Percentiles rank a stretch among this genome's conserved stretches.
Evolutionary conservation across 1,284 basidiomycete species (phyloP).

Genomic region (Macrocystidia cucumis): DNA sequence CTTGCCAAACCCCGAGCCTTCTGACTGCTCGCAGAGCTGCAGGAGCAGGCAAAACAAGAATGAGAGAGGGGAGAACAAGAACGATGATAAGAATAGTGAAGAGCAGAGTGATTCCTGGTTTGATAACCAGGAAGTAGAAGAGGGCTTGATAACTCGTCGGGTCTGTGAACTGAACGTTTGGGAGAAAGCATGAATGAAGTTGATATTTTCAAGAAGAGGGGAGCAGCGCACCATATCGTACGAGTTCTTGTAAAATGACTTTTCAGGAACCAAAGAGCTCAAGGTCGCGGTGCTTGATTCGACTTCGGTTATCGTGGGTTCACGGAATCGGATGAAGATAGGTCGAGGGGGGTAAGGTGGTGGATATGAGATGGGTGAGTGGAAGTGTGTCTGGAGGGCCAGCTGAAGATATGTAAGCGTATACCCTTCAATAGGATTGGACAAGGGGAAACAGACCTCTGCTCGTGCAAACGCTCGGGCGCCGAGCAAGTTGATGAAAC

Average conservation of each 20-base stretch:
- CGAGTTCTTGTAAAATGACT: slow-evolving; percentile 69
- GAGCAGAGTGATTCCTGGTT: slow-evolving; percentile 69
- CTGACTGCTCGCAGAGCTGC: slow-evolving; percentile 55
- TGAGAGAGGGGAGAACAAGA: slow-evolving; percentile 48
- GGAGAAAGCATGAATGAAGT: background rate
- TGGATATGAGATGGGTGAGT: slow-evolving; percentile 53
- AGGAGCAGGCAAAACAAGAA: slow-evolving; percentile 58
- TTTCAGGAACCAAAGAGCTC: slow-evolving; percentile 33
- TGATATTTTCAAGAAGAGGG: slow-evolving; percentile 1
- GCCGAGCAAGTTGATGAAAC: slow-evolving; percentile 68
- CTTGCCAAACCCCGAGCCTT: slow-evolving; percentile 70
- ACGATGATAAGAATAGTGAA: slow-evolving; percentile 47
- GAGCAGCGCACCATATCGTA: slow-evolving; percentile 59
- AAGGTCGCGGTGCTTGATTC: slow-evolving; percentile 33
- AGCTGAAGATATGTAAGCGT: slow-evolving; percentile 35
- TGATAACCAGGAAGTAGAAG: slow-evolving; percentile 81
- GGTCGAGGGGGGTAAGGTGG: slow-evolving; percentile 51
- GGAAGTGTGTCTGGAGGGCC: slow-evolving; percentile 60
- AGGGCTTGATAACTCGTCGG: slow-evolving; percentile 72
- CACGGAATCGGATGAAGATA: slow-evolving; percentile 57
- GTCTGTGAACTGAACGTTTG: slow-evolving; percentile 54
- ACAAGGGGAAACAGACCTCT: slow-evolving; percentile 38
- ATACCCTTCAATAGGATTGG: background rate
- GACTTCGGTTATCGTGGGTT: slow-evolving; percentile 37
- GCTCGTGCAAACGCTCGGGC: slow-evolving; percentile 62